Base-by-base conservation (phyloP, 352 stramenopile species). In the Pythium grandisporangium region DNA sequence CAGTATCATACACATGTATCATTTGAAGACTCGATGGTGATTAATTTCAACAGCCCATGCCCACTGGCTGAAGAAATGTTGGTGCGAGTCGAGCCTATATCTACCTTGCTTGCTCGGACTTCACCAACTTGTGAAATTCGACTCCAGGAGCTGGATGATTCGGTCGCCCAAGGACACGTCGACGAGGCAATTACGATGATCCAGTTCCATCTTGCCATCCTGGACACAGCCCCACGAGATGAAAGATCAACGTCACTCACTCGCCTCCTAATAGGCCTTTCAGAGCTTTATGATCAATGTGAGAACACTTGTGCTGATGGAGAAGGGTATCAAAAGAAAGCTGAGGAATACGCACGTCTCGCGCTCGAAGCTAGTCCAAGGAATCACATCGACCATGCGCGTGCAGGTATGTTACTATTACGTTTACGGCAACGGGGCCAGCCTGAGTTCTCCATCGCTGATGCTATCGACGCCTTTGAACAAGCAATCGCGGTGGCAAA, bases 201-300 rank as follows among this genome's bases (percentile, higher is more conserved):
- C 43, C 66, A 80, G 29, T 43, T 80, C 7, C 62, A 67, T 26
- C 30, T 83, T 5, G 56, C 62, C 14, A 62, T 77, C 11, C 35
- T 73, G 37, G 47, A 70, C 12, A 50, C 43, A 0, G 30, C 45
- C 4, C 55, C 63, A 5, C 46, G 25, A 24, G 63, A 76, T 27
- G 53, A 66, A 16, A 49, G 55, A 8, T 58, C 52, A n/a, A 30
- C 63, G 1, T 58, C 55, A 6, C 29, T 74, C 12, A 57, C 54
- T 16, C 56, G 67, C 21, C 43, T 77, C 12, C 58, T 83, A 5
- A 61, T 52, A 7, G 57, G 46, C 26, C 57, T 61, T 3, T 66
- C 67, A 2, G 61, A 74, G n/a, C 39, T 83, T 34, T 58, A 35
- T n/a, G n/a, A n/a, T n/a, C n/a, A n/a, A n/a, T n/a, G n/a, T n/a